A percentile compares a stretch with the other conserved stretches of the same genome.
phyloP scores from a whole-genome alignment of 2,329 filamentous ascomycete species.

The Fusarium agapanthi region DNA sequence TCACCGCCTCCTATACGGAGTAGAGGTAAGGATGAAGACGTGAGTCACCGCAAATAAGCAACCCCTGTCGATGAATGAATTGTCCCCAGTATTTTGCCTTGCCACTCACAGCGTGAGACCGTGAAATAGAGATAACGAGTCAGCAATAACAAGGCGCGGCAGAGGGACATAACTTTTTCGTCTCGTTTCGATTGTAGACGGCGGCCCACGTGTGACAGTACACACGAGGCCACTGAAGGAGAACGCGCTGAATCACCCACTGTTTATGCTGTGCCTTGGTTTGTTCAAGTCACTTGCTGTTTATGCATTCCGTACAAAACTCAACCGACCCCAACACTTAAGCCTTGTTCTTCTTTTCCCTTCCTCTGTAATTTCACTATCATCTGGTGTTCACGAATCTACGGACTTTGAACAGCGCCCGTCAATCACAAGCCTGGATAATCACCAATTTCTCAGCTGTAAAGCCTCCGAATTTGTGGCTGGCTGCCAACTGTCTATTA shows the following conservation, averaged over 20 bases:
- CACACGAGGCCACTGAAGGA: conserved; percentile 24
- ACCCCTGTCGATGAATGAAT: conserved; percentile 19
- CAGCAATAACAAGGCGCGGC: conserved; percentile 18
- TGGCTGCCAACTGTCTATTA: not conserved
- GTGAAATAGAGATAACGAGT: conserved; percentile 17
- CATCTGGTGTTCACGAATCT: not conserved
- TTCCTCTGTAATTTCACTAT: not conserved
- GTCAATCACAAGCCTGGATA: not conserved
- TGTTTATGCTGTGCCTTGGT: conserved; percentile 17
- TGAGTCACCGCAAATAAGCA: conserved; percentile 26
- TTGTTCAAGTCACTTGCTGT: conserved; percentile 19
- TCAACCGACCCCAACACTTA: not conserved
- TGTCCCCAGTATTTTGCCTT: conserved; percentile 24
- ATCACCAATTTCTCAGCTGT: not conserved
- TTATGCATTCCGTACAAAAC: conserved; percentile 23
- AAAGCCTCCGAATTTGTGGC: not conserved
- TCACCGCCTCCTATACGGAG: conserved; percentile 13
- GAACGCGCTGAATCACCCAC: conserved; percentile 9
- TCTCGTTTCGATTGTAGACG: not conserved
- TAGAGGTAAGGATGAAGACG: conserved; percentile 9
- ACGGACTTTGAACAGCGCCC: not conserved
- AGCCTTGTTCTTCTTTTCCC: not conserved
- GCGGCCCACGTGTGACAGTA: conserved; percentile 28
- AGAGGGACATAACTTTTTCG: not conserved
- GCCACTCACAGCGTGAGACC: conserved; percentile 22